These are phyloP conservation scores for Friedmanniomyces simplex DNA, from an alignment of 495 filamentous ascomycete genomes.

Conservation along the genomic window DNA sequence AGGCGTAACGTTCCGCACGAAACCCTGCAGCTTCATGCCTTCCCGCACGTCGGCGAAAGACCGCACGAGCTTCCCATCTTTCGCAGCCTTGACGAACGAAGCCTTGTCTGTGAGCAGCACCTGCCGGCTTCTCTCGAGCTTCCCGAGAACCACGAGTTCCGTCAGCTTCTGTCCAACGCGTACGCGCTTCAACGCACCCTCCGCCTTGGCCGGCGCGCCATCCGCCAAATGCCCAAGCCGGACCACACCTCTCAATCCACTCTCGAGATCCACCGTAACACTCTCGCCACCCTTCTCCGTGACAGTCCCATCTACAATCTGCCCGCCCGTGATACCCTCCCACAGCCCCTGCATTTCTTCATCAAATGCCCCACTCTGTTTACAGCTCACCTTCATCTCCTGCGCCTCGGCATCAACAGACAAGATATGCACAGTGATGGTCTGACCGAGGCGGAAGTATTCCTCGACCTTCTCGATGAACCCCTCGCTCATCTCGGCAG, in stretches of 20 bases:
- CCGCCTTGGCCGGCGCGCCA: slow-evolving; percentile 62
- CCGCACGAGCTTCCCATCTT: slow-evolving; percentile 51
- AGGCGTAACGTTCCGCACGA: slow-evolving; percentile 69
- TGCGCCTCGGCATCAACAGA: slow-evolving; percentile 60
- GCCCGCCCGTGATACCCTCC: slow-evolving; percentile 56
- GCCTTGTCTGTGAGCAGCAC: slow-evolving; percentile 71
- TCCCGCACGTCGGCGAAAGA: slow-evolving; percentile 59
- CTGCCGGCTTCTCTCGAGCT: slow-evolving; percentile 58
- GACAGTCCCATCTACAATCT: slow-evolving; percentile 64
- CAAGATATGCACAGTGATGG: slow-evolving; percentile 74
- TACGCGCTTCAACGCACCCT: slow-evolving; percentile 63
- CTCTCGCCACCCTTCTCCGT: slow-evolving; percentile 77
- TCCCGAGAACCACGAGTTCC: slow-evolving; percentile 75
- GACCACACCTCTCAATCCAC: slow-evolving; percentile 63
- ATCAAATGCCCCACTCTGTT: slow-evolving; percentile 67
- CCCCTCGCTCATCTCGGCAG: slow-evolving; percentile 94
- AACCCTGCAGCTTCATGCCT: slow-evolving; percentile 62
- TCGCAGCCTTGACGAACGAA: slow-evolving; percentile 64
- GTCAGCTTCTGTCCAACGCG: slow-evolving; percentile 68
- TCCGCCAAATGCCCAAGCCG: slow-evolving; percentile 71
- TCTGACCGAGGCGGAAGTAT: slow-evolving; percentile 83
- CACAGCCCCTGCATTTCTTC: slow-evolving; percentile 65
- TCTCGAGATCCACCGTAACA: slow-evolving; percentile 62
- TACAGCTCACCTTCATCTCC: slow-evolving; percentile 83
- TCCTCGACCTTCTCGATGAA: slow-evolving; percentile 80